phyloP scores from a whole-genome alignment of 2,329 filamentous ascomycete genomes.

The Colletotrichum horii region DNA sequence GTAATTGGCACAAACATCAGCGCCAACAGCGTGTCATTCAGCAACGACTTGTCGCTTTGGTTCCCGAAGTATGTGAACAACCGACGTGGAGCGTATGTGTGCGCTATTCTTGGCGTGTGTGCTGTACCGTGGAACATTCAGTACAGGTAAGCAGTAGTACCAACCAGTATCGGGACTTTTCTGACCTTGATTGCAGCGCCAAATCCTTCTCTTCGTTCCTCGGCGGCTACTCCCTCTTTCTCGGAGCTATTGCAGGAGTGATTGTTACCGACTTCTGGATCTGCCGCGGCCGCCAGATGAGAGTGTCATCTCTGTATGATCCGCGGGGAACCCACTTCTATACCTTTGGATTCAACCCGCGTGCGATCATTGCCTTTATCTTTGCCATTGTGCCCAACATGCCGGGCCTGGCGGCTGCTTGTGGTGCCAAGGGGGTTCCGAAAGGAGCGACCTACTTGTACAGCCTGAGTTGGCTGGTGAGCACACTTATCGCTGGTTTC shows the following conservation, averaged over 20 bases:
- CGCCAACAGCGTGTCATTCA: conserved; percentile 56
- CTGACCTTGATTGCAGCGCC: conserved; percentile 8
- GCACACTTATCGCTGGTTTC: conserved; percentile 15
- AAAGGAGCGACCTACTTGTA: conserved; percentile 22
- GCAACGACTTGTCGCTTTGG: conserved; percentile 57
- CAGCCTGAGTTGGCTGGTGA: conserved; percentile 28
- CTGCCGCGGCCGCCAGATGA: conserved; percentile 36
- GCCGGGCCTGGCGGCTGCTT: conserved; percentile 24
- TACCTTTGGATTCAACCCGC: conserved; percentile 32
- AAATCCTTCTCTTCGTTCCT: conserved; percentile 32
- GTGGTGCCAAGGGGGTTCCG: conserved; percentile 24
- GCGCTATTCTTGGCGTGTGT: conserved; percentile 18
- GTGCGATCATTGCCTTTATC: conserved; percentile 33
- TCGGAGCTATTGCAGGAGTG: conserved; percentile 41
- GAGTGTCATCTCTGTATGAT: conserved; percentile 40
- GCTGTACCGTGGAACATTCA: conserved; percentile 24
- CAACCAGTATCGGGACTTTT: conserved; percentile 18
- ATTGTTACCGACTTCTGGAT: conserved; percentile 43
- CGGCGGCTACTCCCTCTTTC: conserved; percentile 38
- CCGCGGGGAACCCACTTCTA: conserved; percentile 49
- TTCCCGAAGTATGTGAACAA: conserved; percentile 60
- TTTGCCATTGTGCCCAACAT: conserved; percentile 32
- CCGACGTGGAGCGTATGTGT: conserved; percentile 49
- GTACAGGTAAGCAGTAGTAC: conserved; percentile 1
- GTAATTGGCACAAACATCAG: conserved; percentile 58